Base-by-base conservation (phyloP, 2,329 filamentous ascomycete species). In the Microcera coccophila region DNA sequence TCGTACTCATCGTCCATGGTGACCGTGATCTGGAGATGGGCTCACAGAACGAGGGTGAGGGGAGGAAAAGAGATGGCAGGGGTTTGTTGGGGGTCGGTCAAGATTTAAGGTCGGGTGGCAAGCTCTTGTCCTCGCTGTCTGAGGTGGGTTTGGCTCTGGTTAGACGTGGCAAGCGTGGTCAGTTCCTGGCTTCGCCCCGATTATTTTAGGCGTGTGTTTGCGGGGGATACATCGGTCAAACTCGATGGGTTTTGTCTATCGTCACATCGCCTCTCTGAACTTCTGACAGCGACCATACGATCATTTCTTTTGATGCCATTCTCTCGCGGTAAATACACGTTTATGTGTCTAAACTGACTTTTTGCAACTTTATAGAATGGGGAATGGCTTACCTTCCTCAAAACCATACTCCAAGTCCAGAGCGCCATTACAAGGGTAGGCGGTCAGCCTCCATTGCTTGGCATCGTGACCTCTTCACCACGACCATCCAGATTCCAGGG, bases 1-100 rank as follows among this genome's bases (percentile, higher is more conserved):
- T 78, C 72, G 55, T 74, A 70, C 36, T 83, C 79, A 39, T 81
- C 78, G 54, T 77, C 76, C 79, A 82, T 82, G 43, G 44, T 26
- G 38, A 39, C 48, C 16, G 17, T 38, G 21, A 17, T 39, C 36
- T 46, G 41, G 45, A 41, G 38, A 41, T 36, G 28, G 44, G 42
- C 41, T 36, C 43, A 36, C 36, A 37, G 41, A 42, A 42, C 28
- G 31, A 34, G 38, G 44, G 46, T 19, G 44, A 50, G 31, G 41
- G 36, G 42, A 47, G 35, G 36, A 47, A 24, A 38, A 48, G 44
- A 39, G 40, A 44, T 33, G 45, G 56, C 42, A 48, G 52, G 52
- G 46, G 48, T 31, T 38, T 39, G 33, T 35, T 47, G 38, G 31
- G 38, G 35, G 34, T 41, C 40, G 45, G 55, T 37, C 43, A 41